These are phyloP conservation scores for Apiospora koreana DNA, from an alignment of 2,329 filamentous ascomycete genomes.

Conservation along the genomic window DNA sequence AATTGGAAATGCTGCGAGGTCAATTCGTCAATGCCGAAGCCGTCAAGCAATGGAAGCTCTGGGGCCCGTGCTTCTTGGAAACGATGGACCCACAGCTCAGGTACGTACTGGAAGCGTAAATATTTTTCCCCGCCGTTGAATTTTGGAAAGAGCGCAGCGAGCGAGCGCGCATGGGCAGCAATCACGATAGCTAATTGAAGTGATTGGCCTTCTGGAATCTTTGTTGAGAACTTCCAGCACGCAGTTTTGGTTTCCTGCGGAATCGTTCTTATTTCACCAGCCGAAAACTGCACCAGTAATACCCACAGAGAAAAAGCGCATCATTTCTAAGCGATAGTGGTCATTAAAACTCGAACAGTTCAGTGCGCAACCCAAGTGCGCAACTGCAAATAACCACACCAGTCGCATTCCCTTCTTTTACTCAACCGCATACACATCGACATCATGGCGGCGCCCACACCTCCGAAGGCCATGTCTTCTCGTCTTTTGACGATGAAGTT, in stretches of 20 bases:
- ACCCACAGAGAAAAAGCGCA: not conserved
- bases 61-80: not conserved
- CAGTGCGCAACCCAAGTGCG: not conserved
- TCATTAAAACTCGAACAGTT: too few relatives aligned
- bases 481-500: slow-evolving; percentile 95
- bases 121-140: slow-evolving; percentile 12
- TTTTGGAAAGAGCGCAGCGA: not conserved
- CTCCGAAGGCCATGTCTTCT: slow-evolving; percentile 72
- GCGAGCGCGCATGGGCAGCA: not conserved
- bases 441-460: not conserved
- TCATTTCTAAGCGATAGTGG: not conserved
- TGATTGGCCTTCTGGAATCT: too few relatives aligned
- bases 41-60: not conserved
- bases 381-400: not conserved
- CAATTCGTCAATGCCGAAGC: slow-evolving; percentile 12
- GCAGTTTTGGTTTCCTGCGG: not conserved
- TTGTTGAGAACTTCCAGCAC: not conserved
- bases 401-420: not conserved
- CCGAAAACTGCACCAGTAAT: not conserved
- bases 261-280: too few relatives aligned
- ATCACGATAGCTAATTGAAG: not conserved
- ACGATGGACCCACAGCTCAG: not conserved
- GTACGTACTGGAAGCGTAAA: slow-evolving; percentile 11
- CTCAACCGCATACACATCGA: not conserved
- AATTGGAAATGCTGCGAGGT: slow-evolving; percentile 11